These are phyloP conservation scores for Raphanus hybrid DNA, from an alignment of 441 rosid genomes.

Conservation along the genomic window DNA sequence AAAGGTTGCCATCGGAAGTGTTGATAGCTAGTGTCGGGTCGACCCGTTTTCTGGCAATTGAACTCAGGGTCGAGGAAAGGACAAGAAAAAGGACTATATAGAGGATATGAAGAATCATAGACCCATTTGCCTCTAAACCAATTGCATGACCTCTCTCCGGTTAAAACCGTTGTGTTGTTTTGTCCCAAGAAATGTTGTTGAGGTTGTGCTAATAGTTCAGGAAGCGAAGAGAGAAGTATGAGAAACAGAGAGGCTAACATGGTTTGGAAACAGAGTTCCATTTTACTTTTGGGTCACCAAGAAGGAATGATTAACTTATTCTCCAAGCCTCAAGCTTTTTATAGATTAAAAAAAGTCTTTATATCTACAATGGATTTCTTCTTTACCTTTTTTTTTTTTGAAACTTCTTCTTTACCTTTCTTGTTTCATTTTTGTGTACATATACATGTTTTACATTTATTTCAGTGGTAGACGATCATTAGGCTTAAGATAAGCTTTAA, in stretches of 20 bases:
- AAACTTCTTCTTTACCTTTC: not conserved
- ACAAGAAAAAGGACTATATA: conserved; percentile 47
- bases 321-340: conserved; percentile 32
- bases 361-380: conserved; percentile 13
- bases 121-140: conserved; percentile 54
- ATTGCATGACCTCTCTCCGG: conserved; percentile 30
- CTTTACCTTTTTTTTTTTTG: not conserved
- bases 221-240: conserved; percentile 32
- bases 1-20: conserved; percentile 58
- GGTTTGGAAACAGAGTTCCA: conserved; percentile 35
- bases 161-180: conserved; percentile 25
- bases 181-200: conserved; percentile 33
- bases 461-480: conserved; percentile 18
- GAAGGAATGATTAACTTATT: conserved; percentile 34
- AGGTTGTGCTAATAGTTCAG: conserved; percentile 27
- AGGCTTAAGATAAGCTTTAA: conserved; percentile 31
- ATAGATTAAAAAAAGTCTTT: conserved; percentile 16
- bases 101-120: conserved; percentile 52
- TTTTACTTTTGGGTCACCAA: conserved; percentile 25
- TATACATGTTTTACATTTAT: not conserved
- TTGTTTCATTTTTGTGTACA: not conserved
- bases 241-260: conserved; percentile 34
- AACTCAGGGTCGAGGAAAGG: conserved; percentile 49
- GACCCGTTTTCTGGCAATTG: conserved; percentile 51
- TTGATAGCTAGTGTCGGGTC: conserved; percentile 52